These are phyloP conservation scores for Phoenix dactylifera DNA, from an alignment of 176 grass and related monocot species.

Conservation along the genomic window DNA sequence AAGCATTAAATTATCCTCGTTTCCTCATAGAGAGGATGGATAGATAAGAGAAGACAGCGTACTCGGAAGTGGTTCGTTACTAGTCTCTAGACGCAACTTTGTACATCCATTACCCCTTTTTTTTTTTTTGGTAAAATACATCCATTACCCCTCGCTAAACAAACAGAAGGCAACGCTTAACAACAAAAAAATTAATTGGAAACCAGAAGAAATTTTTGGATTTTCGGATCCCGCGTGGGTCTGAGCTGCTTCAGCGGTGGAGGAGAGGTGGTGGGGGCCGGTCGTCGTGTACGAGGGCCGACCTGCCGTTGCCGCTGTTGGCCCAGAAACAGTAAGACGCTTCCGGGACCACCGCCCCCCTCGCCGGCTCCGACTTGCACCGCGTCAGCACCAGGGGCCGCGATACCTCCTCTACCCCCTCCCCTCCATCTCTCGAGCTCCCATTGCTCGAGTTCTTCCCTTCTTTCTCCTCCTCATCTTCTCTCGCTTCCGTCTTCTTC, in stretches of 20 bases:
- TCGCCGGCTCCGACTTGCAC: conserved; percentile 90
- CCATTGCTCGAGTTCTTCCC: not conserved
- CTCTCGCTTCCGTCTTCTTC: not conserved
- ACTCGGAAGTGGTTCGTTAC: no score
- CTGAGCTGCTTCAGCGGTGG: conserved; percentile 4
- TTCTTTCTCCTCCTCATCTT: conserved; percentile 4
- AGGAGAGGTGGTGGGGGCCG: conserved; percentile 14
- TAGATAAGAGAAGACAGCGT: no score
- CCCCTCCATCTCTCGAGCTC: not conserved
- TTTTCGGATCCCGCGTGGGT: no score
- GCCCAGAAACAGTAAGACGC: conserved; percentile 59
- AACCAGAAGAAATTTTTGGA: no score
- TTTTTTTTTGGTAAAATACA: no score
- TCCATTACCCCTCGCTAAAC: no score
- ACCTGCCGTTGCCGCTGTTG: conserved; percentile 42
- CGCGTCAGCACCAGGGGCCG: conserved; percentile 69
- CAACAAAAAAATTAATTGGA: no score
- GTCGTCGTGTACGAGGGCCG: conserved; percentile 8
- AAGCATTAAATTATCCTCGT: no score
- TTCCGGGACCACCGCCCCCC: conserved; percentile 30
- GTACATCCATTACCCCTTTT: no score
- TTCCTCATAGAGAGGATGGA: no score
- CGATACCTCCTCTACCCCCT: conserved; percentile 5
- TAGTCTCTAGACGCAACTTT: no score
- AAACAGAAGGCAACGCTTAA: no score